Conservation (phyloP, 345 rosid genomes). For the Populus euphratica region DNA sequence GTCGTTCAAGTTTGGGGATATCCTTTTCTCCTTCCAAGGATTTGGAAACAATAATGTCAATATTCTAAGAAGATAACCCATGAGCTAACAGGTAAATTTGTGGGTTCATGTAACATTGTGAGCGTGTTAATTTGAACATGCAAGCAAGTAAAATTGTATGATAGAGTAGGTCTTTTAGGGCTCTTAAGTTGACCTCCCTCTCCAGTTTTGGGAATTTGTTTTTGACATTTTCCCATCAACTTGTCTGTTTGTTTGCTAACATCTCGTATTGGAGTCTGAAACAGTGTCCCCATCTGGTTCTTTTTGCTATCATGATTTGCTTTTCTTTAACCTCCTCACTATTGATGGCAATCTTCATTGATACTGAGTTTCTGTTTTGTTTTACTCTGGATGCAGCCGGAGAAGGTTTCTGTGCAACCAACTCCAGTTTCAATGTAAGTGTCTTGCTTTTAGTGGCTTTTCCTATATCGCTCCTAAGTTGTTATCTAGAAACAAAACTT, state of each 20-base stretch:
- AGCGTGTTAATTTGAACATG: background rate
- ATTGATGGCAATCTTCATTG: conserved; percentile 4
- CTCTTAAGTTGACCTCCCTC: no score
- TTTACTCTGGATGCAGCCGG: conserved; percentile 52
- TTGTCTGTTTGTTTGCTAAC: no score
- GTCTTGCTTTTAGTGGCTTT: background rate
- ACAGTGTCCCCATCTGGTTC: background rate
- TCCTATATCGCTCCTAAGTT: background rate
- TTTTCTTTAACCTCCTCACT: background rate
- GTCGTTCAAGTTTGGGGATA: background rate
- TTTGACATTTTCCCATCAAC: background rate
- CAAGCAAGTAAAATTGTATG: no score
- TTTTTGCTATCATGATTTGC: background rate
- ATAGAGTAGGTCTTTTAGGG: no score
- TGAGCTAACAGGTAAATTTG: background rate
- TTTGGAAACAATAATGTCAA: background rate
- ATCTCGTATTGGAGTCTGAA: background rate
- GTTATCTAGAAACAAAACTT: background rate
- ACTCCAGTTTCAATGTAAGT: conserved; percentile 88
- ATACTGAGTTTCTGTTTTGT: conserved; percentile 18
- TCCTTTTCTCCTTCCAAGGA: background rate
- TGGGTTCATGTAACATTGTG: no score
- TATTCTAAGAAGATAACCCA: background rate
- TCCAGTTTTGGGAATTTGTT: background rate
- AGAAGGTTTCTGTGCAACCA: conserved; percentile 59